Percentiles rank a stretch among this genome's conserved stretches.
Conservation (phyloP, 176 grass and related monocot genomes). For the Bothriochloa decipiens region DNA sequence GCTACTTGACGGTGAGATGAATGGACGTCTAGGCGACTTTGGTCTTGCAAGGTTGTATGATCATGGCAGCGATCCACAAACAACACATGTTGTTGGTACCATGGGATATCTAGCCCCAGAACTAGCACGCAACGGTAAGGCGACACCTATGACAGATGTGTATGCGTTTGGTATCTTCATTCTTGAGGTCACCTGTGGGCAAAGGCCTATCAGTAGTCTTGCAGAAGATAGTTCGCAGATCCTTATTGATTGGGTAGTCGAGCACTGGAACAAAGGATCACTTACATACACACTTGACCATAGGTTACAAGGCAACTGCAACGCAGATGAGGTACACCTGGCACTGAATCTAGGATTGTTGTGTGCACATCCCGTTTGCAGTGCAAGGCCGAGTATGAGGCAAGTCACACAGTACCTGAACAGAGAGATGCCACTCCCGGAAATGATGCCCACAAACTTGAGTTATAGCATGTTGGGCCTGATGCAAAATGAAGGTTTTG, state of each 20-base stretch:
- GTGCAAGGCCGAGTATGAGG: constrained; percentile 2
- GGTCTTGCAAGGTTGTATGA: constrained; percentile 36
- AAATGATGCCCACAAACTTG: neutral
- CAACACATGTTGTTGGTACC: constrained; percentile 29
- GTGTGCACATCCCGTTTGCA: constrained; percentile 15
- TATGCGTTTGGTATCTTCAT: constrained; percentile 30
- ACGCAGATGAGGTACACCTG: neutral
- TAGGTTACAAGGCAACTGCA: constrained; percentile 6
- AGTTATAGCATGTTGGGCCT: neutral
- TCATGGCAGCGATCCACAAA: constrained; percentile 22
- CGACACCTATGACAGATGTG: constrained; percentile 30
- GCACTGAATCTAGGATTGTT: constrained; percentile 1
- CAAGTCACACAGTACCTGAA: neutral
- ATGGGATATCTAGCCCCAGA: constrained; percentile 40
- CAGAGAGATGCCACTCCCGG: neutral
- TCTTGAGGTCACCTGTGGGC: constrained; percentile 21
- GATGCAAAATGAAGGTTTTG: constrained; percentile 9
- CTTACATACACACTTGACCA: neutral
- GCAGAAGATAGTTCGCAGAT: neutral
- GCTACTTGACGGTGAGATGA: constrained; percentile 54
- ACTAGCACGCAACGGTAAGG: constrained; percentile 29
- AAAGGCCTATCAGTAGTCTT: constrained; percentile 9
- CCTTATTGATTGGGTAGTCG: constrained; percentile 17
- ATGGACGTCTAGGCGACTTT: constrained; percentile 40
- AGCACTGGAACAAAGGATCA: constrained; percentile 11